Base-by-base conservation (phyloP, 768 basidiomycete species). In the Boletus reticulatus region DNA sequence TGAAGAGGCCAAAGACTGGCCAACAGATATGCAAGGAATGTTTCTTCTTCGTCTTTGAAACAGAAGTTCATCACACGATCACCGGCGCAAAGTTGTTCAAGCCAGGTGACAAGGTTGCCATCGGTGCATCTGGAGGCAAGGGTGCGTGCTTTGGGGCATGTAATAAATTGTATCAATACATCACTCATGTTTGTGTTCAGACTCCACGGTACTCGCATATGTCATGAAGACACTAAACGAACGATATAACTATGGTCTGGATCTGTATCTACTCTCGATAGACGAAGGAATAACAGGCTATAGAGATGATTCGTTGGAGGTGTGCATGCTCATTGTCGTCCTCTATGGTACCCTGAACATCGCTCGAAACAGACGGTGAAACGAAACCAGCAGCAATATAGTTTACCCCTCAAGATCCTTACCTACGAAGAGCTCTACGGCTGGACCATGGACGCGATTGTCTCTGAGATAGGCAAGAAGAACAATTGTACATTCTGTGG, bases 401-500 rank as follows among this genome's bases (percentile, higher is more conserved):
- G 87, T 44, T 88, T 98, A 72, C 95, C 96, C 0, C 82, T 99
- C 38, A 97, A 96, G 76, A 98, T 99, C 53, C 79, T 98, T 24
- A 92, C 92, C 2, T 99, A 99, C 60, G 87, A 93, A 58, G 95
- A 98, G 64, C 80, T 98, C 6, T 99, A 98, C 62, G 97, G 97
- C 17, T 98, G 97, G 96, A 98, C 96, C 2, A 99, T 99, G 96
- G 97, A 99, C 63, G 81, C 84, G 16, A 92, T 99, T 53, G 96
- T 99, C 44, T 80, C 86, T n/a, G 87, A 95, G 71, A 84, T 98
- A 24, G 97, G 97, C 32, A 85, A 84, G 76, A 97, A 97, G 80
- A 98, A 97, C 64, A 99, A 98, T 65, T 99, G 97, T 72, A 99
- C 97, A 0, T 99, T 98, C 73, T 99, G 97, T 65, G 97, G 97